These are phyloP conservation scores for Fusarium graminum DNA, from an alignment of 2,329 filamentous ascomycete genomes.

Conservation along the genomic window DNA sequence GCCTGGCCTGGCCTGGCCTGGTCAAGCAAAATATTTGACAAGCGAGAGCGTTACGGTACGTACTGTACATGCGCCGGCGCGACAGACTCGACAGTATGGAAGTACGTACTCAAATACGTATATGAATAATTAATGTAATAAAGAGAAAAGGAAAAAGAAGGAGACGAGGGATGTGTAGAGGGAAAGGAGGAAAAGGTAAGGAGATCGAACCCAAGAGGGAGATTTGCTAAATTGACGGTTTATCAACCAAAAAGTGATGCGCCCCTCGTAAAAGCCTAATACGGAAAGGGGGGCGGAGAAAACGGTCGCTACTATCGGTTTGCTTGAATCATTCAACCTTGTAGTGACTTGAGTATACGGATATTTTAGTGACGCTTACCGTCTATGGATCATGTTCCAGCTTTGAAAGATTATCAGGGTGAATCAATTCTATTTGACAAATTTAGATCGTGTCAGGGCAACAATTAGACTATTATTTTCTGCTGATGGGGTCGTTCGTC, in stretches of 20 bases:
- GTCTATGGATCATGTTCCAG: conserved; percentile 2
- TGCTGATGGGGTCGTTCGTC: conserved; percentile 22
- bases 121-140: conserved; percentile 15
- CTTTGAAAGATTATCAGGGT: not conserved
- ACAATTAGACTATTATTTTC: conserved; percentile 7
- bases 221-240: conserved; percentile 38
- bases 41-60: conserved; percentile 15
- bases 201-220: conserved; percentile 31
- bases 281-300: conserved; percentile 38
- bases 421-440: conserved; percentile 4
- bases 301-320: conserved; percentile 30
- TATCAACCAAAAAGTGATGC: conserved; percentile 33
- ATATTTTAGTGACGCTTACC: not conserved
- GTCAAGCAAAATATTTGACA: conserved; percentile 25
- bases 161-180: conserved; percentile 13
- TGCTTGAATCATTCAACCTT: conserved; percentile 33
- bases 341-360: not conserved
- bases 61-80: conserved; percentile 23
- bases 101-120: not conserved
- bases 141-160: conserved; percentile 21
- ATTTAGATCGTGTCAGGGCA: conserved; percentile 22
- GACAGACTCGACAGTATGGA: not conserved
- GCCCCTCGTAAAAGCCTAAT: conserved; percentile 27
- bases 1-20: conserved; percentile 13
- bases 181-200: conserved; percentile 28